Percentiles rank a stretch among this genome's conserved stretches.
phyloP scores from a whole-genome alignment of 148 eudicot species.

The Oxyria digyna region DNA sequence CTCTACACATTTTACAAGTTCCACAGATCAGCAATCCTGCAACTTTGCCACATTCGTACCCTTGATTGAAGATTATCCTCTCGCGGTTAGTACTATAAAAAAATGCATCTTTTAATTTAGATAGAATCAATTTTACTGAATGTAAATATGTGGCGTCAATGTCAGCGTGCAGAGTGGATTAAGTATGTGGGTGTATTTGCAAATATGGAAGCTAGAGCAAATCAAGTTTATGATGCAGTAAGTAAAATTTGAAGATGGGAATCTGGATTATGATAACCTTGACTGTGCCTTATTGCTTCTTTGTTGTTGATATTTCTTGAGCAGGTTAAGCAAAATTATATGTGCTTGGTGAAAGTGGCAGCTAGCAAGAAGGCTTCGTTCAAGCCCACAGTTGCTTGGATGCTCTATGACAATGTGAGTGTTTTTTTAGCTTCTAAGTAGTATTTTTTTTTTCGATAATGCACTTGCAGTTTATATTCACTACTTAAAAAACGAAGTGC shows the following conservation, averaged over 20 bases:
- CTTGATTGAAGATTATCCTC: conserved; percentile 50
- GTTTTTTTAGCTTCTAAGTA: background rate
- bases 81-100: conserved; percentile 39
- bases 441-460: too few species aligned
- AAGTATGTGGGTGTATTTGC: conserved; percentile 79
- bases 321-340: conserved; percentile 74
- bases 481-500: too few species aligned
- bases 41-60: conserved; percentile 71
- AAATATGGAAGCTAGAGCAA: conserved; percentile 78
- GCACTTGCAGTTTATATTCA: too few species aligned
- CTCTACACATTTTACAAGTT: conserved; percentile 48
- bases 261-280: background rate
- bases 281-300: background rate
- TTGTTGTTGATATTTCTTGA: background rate
- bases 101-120: background rate
- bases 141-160: background rate
- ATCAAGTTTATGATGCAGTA: conserved; percentile 69
- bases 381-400: conserved; percentile 89
- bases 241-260: conserved; percentile 14
- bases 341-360: conserved; percentile 60
- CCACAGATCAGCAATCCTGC: conserved; percentile 47
- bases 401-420: conserved; percentile 60
- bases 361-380: conserved; percentile 43
- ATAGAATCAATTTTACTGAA: background rate
- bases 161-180: conserved; percentile 96